Conservation (phyloP, 2,329 filamentous ascomycete genomes). For the Chaetomium olivaceum region DNA sequence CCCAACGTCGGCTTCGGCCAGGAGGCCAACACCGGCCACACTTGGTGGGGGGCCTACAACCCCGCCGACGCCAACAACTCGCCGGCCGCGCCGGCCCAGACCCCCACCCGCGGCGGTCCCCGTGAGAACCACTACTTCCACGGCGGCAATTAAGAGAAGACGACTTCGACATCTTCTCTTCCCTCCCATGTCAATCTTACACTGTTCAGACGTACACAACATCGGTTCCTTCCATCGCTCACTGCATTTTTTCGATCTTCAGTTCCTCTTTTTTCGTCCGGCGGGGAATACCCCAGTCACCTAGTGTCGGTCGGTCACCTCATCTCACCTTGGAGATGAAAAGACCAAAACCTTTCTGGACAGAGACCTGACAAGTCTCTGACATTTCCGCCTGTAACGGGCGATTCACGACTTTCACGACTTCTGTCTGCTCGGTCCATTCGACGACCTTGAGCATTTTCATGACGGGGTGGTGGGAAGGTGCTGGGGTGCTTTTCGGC, state of each 20-base stretch:
- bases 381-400: background rate
- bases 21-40: slow-evolving; percentile 19
- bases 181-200: slow-evolving; percentile 2
- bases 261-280: background rate
- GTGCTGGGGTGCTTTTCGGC: background rate
- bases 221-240: slow-evolving; percentile 20
- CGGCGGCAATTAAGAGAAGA: background rate
- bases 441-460: background rate
- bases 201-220: slow-evolving; percentile 19
- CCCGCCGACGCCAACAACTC: background rate
- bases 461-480: background rate
- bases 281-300: background rate
- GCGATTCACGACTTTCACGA: slow-evolving; percentile 9
- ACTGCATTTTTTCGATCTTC: background rate
- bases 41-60: slow-evolving; percentile 18
- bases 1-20: slow-evolving; percentile 17
- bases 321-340: background rate
- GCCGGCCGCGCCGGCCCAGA: background rate
- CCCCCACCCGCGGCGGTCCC: slow-evolving; percentile 10
- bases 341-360: background rate
- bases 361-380: slow-evolving; percentile 1
- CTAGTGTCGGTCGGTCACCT: background rate
- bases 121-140: slow-evolving; percentile 8
- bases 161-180: background rate
- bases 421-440: slow-evolving; percentile 4